These are phyloP conservation scores for Ceratocystis diversiconidia DNA, from an alignment of 2,329 filamentous ascomycete species.

Conservation along the genomic window DNA sequence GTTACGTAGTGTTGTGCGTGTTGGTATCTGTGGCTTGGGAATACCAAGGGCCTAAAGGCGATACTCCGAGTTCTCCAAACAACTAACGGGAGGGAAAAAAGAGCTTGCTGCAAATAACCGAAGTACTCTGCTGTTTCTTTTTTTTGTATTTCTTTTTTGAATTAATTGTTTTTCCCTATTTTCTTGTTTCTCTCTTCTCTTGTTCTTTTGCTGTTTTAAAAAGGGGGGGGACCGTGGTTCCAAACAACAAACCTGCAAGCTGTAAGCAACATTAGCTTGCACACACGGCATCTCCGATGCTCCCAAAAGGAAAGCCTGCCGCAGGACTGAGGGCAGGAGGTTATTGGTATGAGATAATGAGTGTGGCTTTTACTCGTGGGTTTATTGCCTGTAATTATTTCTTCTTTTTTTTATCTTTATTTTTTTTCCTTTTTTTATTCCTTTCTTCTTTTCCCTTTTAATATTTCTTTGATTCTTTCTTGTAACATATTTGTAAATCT, in stretches of 20 bases:
- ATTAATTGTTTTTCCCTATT: neutral
- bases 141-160: neutral
- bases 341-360: too few species aligned
- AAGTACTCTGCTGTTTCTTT: neutral
- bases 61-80: neutral
- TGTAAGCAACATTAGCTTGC: neutral
- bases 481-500: neutral
- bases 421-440: conserved; percentile 1
- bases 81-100: neutral
- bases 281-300: conserved; percentile 9
- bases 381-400: too few species aligned
- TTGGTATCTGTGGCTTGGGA: neutral
- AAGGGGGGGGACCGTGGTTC: too few species aligned
- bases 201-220: neutral
- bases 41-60: neutral
- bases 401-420: neutral
- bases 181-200: neutral
- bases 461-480: neutral
- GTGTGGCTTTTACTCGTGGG: too few species aligned
- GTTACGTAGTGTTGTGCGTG: neutral
- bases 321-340: neutral
- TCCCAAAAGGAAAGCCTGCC: neutral
- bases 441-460: neutral
- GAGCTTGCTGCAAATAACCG: neutral
- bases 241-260: neutral